Percentiles rank a stretch among this genome's conserved stretches.
phyloP scores from a whole-genome alignment of 225 moss, liverwort and hornwort genomes.

The Marchantia paleacea region DNA sequence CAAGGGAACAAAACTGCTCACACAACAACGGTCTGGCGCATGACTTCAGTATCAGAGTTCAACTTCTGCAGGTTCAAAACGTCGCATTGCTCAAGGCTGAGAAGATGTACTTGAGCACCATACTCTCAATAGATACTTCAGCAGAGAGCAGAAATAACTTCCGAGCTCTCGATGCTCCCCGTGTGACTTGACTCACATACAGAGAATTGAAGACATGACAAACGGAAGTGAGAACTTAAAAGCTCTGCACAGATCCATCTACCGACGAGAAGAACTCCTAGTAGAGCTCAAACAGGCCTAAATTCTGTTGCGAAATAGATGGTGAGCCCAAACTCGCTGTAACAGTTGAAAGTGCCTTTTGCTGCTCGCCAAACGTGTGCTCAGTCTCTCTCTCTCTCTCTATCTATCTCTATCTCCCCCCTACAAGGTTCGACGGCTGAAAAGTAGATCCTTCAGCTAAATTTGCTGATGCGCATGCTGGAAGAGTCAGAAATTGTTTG shows the following conservation, averaged over 20 bases:
- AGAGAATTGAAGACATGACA: constrained; percentile 10
- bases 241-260: neutral
- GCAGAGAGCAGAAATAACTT: neutral
- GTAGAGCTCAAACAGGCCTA: neutral
- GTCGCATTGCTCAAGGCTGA: neutral
- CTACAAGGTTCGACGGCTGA: neutral
- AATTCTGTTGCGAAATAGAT: constrained; percentile 10
- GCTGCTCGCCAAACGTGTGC: constrained; percentile 14
- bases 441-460: neutral
- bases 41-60: neutral
- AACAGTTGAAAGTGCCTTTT: constrained; percentile 2
- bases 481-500: neutral
- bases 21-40: constrained; percentile 1
- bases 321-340: neutral
- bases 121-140: neutral
- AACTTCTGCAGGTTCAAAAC: neutral
- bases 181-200: neutral
- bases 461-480: neutral
- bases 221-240: constrained; percentile 15
- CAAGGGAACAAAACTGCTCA: neutral
- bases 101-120: neutral
- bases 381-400: neutral
- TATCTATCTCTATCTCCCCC: too few species aligned
- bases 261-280: neutral
- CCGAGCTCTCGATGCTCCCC: constrained; percentile 9